Evolutionary conservation across 2,329 filamentous ascomycete species (phyloP), one percentile per base, ranked within the genome.

Genomic region (Alternaria brassicae): DNA sequence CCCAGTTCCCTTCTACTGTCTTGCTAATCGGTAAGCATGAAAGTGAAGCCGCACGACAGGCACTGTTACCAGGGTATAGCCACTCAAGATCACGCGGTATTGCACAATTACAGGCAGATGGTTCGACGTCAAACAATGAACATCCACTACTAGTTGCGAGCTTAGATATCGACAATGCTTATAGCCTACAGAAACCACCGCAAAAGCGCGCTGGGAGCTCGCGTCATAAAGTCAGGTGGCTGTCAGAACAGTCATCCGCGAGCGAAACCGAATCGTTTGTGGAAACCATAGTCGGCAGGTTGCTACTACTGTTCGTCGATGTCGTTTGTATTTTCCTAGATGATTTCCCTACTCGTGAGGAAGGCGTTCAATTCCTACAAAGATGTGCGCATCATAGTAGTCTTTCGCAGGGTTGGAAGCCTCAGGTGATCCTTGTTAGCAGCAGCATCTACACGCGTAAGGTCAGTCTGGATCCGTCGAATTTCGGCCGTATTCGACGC

Each of bases 251-350:
- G 9, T 41, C 8, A 48, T 23, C 30, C 2, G 19, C 6, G n/a
- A 32, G 9, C 2, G 6, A 12, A 39, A 49, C 44, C 6, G 8
- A 58, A 10, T 58, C 10, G 2, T 40, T 63, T 10, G 34, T 65
- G 8, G 34, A 64, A 34, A 60, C 25, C 12, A 45, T 60, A 6
- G 27, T 66, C 9, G 21, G 61, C 7, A 56, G 15, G 30, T 53
- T 66, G 28, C 41, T 66, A 12, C 50, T 65, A 17, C 27, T 48
- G 10, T 66, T 66, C 30, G 23, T 54, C n/a, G 15, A 66, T 25
- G 42, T 66, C n/a, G 7, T 66, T 23, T 66, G 44, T 47, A 17
- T 66, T 17, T 66, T 66, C 32, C 41, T 65, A n/a, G 54, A 66
- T 25, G 23, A 66, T 47, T 66, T 66, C 36, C 27, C 48, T 36